Base-by-base conservation (phyloP, 306 rosid species). In the Pterocarpus santalinus region DNA sequence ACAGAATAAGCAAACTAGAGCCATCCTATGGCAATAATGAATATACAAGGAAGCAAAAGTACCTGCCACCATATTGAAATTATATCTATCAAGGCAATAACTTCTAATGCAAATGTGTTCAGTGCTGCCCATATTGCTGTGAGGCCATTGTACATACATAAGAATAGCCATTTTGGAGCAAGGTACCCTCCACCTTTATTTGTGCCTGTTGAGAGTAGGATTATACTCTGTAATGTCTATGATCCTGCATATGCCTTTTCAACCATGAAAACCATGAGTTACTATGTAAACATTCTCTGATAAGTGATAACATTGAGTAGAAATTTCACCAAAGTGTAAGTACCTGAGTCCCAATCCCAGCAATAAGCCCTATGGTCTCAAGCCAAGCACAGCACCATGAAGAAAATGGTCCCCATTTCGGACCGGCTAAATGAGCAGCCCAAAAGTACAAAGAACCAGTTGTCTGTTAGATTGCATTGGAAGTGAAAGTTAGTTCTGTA, bases 331-430 rank as follows among this genome's bases (percentile, higher is more conserved):
- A 8, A 51, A 47, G 8, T 57, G 13, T 43, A 43, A 68, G 47
- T 81, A 94, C 98, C 97, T 94, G 98, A 69, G 98, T 90, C 36
- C 98, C 95, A 5, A 94, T 90, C 58, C 95, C 97, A 7, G 98
- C 95, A 80, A 90, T 77, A 51, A 94, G 95, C 5, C 98, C 98
- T 69, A 94, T 89, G 55, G 92, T 85, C 83, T 94, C 98, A 8
- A 94, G 97, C 97, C 98, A 94, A 75, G 97, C 98, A 73, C 97
- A 91, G 43, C 94, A 90, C 97, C 98, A 94, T n/a, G 98, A 94
- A 67, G 98, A 95, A 73, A 94, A 90, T 67, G 98, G 95, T 55
- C 98, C 98, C 97, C 97, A 91, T 79, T 84, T 90, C 3, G 97
- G 94, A 32, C 98, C 98, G 12, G 98, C 97, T 79, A 94, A 88